Base-by-base conservation (phyloP, 1,139 yeast genomes). In the Geotrichum cucujoidarum region DNA sequence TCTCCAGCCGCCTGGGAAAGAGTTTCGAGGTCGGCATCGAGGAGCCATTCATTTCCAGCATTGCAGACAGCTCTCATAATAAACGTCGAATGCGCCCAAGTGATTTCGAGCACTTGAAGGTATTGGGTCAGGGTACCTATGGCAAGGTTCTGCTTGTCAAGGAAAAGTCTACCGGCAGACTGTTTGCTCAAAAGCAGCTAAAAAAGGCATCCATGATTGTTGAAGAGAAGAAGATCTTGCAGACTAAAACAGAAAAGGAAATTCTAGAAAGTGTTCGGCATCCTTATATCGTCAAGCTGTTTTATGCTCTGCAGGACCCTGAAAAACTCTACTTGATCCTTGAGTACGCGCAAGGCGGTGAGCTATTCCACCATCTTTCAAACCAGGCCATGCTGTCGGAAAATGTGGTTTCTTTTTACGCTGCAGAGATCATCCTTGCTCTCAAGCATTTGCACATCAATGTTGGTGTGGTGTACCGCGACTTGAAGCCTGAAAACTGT, bases 301-400 rank as follows among this genome's bases (percentile, higher is more conserved):
- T 80, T 62, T 90, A 88, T 63, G 95, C 97, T 0, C 80, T 90
- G 58, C 97, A 90, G 67, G 97, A 90, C 64, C 73, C 77, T 47
- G 76, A 81, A 49, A 87, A 86, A 63, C 76, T 90, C 32, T 90
- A 90, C 62, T 66, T 90, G 48, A 77, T 89, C 22, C 69, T 90
- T 51, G 95, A 90, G 62, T 90, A 86, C 61, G 80, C 92, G 24
- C 95, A 89, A 48, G 97, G 97, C 7, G 97, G 97, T 13, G 97
- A 90, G 65, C 68, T 90, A 43, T 90, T 90, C 63, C 88, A 81
- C 55, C 96, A 90, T 67, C 71, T 90, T 57, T 81, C 83, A 43
- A 84, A 87, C 57, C 80, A 82, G 62, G 94, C 95, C 7, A 89
- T 90, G 60, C 74, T 92, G 49, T 80, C 84, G 41, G 97, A 90